Conservation (phyloP, 441 rosid genomes). For the Viola pubescens region DNA sequence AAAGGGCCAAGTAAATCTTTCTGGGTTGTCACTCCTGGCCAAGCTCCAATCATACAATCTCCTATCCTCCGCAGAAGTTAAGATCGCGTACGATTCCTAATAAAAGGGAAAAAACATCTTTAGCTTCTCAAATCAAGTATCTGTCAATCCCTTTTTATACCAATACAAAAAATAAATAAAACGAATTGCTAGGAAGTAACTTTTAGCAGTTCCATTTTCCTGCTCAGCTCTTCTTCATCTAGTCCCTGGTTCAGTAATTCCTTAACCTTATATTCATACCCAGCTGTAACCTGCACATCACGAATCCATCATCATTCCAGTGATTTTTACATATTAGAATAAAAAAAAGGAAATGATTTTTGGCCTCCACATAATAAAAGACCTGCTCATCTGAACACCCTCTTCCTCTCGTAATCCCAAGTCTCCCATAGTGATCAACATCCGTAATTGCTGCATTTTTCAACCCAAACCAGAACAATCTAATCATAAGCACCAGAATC, state of each 20-base stretch:
- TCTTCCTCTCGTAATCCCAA: constrained; percentile 48
- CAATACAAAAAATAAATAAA: not conserved
- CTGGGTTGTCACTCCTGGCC: constrained; percentile 52
- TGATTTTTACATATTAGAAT: no score
- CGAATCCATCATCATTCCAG: no score
- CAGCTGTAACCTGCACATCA: constrained; percentile 37
- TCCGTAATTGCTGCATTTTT: constrained; percentile 73
- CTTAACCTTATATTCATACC: constrained; percentile 42
- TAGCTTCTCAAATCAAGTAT: not conserved
- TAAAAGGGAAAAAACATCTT: not conserved
- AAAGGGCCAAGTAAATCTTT: constrained; percentile 62
- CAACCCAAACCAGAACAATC: constrained; percentile 16
- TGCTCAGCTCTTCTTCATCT: constrained; percentile 42
- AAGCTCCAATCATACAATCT: constrained; percentile 91
- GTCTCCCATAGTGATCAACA: constrained; percentile 69
- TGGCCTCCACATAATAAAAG: no score
- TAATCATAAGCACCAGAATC: not conserved
- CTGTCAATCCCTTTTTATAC: not conserved
- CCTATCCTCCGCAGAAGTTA: constrained; percentile 61
- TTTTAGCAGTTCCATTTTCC: constrained; percentile 40
- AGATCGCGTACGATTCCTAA: constrained; percentile 61
- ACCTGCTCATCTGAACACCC: constrained; percentile 63
- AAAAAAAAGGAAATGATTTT: no score
- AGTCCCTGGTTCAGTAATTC: constrained; percentile 43
- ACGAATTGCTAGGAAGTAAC: constrained; percentile 20